Conservation (phyloP, 1,284 basidiomycete species). For the Serendipita sp. region DNA sequence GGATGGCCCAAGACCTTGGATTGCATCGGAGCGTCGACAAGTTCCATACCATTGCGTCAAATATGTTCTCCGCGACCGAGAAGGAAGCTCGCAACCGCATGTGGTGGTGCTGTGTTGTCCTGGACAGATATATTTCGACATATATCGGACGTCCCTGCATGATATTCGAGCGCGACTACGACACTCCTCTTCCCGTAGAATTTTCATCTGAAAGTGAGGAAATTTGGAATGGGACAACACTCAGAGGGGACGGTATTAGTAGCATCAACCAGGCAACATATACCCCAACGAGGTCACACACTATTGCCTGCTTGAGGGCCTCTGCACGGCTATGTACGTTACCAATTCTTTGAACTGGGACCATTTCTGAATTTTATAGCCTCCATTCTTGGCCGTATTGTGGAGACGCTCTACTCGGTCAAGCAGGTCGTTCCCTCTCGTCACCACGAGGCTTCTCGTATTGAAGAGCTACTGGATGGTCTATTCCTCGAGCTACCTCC, state of each 20-base stretch:
- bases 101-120: conserved; percentile 67
- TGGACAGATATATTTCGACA: conserved; percentile 69
- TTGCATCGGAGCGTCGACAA: conserved; percentile 69
- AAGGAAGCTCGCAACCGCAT: conserved; percentile 61
- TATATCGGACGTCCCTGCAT: conserved; percentile 70
- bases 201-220: conserved; percentile 47
- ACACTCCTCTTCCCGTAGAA: conserved; percentile 52
- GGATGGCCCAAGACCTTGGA: conserved; percentile 78
- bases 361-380: conserved; percentile 26
- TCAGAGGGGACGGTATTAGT: conserved; percentile 18
- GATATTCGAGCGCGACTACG: conserved; percentile 69
- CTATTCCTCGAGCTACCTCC: conserved; percentile 66
- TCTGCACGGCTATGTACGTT: conserved; percentile 54
- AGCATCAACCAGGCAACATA: conserved; percentile 17
- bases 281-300: conserved; percentile 32
- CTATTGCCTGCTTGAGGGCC: conserved; percentile 65
- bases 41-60: conserved; percentile 48
- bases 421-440: conserved; percentile 39
- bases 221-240: conserved; percentile 27
- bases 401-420: conserved; percentile 63
- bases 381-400: conserved; percentile 48
- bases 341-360: background rate
- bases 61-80: conserved; percentile 49
- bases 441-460: conserved; percentile 38
- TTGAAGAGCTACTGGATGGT: conserved; percentile 58